Conservation (phyloP, 768 basidiomycete genomes). For the Suillus occidentalis region DNA sequence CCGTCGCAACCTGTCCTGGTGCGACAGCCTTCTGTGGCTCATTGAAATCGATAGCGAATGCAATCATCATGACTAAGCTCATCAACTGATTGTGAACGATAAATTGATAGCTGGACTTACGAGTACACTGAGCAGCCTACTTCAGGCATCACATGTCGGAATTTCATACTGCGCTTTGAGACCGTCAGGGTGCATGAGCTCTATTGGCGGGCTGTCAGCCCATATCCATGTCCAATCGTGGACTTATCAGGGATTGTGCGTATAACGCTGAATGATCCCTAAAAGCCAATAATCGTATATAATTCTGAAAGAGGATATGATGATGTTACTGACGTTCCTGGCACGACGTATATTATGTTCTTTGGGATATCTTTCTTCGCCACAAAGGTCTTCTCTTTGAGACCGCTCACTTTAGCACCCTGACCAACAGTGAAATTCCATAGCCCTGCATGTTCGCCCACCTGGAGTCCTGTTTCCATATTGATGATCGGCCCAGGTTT, state of each 20-base stretch:
- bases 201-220: slow-evolving; percentile 53
- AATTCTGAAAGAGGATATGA: background rate
- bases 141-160: slow-evolving; percentile 68
- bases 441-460: slow-evolving; percentile 70
- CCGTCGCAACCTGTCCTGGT: slow-evolving; percentile 75
- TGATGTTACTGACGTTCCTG: slow-evolving; percentile 53
- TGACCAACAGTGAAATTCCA: slow-evolving; percentile 91
- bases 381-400: slow-evolving; percentile 67
- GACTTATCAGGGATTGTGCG: slow-evolving; percentile 37
- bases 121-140: slow-evolving; percentile 52
- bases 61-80: slow-evolving; percentile 23
- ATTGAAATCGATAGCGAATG: slow-evolving; percentile 50
- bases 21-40: slow-evolving; percentile 67
- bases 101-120: slow-evolving; percentile 33
- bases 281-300: background rate
- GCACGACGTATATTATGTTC: slow-evolving; percentile 78
- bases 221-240: slow-evolving; percentile 77
- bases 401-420: slow-evolving; percentile 63
- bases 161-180: slow-evolving; percentile 53
- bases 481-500: slow-evolving; percentile 71
- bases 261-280: slow-evolving; percentile 66
- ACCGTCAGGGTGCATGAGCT: slow-evolving; percentile 43
- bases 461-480: slow-evolving; percentile 47
- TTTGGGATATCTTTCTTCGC: slow-evolving; percentile 59
- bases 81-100: slow-evolving; percentile 5